phyloP scores from a whole-genome alignment of 2,329 filamentous ascomycete species.

The Plectosphaerella cucumerina region DNA sequence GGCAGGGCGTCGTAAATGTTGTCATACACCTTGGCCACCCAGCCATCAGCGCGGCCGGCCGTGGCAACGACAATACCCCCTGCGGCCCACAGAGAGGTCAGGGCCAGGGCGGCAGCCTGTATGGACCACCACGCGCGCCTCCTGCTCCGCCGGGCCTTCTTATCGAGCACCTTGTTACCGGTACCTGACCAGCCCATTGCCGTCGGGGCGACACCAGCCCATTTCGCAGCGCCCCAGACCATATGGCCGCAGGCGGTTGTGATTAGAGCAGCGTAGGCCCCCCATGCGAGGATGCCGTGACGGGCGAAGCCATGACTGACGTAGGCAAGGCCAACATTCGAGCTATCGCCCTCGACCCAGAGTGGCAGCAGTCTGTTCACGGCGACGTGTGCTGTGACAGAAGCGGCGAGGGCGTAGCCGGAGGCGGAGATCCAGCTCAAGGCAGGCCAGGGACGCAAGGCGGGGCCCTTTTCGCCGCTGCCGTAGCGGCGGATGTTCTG shows the following conservation, averaged over 20 bases:
- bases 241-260: slow-evolving; percentile 69
- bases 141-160: slow-evolving; percentile 46
- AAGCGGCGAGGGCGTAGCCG: slow-evolving; percentile 65
- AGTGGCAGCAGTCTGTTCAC: slow-evolving; percentile 75
- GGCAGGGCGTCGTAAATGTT: slow-evolving; percentile 49
- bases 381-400: slow-evolving; percentile 68
- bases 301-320: slow-evolving; percentile 80
- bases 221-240: slow-evolving; percentile 81
- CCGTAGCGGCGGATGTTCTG: slow-evolving; percentile 67
- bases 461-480: background rate
- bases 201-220: slow-evolving; percentile 63
- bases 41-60: slow-evolving; percentile 66
- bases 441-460: slow-evolving; percentile 58
- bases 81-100: slow-evolving; percentile 71
- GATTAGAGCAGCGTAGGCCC: slow-evolving; percentile 67
- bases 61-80: slow-evolving; percentile 75
- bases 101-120: slow-evolving; percentile 56
- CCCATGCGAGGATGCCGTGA: slow-evolving; percentile 61
- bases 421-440: slow-evolving; percentile 66
- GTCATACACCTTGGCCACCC: slow-evolving; percentile 79
- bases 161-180: slow-evolving; percentile 41
- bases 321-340: slow-evolving; percentile 79
- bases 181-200: slow-evolving; percentile 42
- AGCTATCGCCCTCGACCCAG: slow-evolving; percentile 74
- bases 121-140: slow-evolving; percentile 68